A percentile compares a stretch with the other conserved stretches of the same genome.
Conservation (phyloP, 164 flowering plant species). For the Magnolia kwangsiensis region DNA sequence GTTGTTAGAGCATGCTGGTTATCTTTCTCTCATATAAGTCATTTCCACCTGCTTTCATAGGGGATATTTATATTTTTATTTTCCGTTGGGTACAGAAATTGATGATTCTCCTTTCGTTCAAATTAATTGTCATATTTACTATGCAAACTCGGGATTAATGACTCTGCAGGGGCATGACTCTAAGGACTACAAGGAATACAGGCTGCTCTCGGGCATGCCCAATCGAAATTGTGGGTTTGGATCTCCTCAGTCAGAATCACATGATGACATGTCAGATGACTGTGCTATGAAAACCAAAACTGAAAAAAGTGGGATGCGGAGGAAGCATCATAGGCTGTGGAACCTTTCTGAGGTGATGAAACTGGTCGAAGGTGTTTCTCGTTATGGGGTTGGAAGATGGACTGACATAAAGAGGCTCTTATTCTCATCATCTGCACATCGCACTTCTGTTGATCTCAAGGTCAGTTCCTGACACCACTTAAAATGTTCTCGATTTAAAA, state of each 20-base stretch:
- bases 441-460: constrained; percentile 74
- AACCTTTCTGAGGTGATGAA: constrained; percentile 55
- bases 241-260: constrained; percentile 24
- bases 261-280: constrained; percentile 33
- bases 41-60: too few relatives aligned
- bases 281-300: constrained; percentile 16
- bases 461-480: constrained; percentile 24
- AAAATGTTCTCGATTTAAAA: not conserved
- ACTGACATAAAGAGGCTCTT: constrained; percentile 51
- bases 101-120: not conserved
- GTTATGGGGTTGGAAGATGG: constrained; percentile 76
- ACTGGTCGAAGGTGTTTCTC: constrained; percentile 65
- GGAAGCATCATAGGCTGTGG: constrained; percentile 57
- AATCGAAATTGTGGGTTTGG: constrained; percentile 16
- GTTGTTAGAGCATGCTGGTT: too few relatives aligned
- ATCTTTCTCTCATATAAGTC: too few relatives aligned
- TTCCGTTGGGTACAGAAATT: not conserved
- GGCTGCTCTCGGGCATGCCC: constrained; percentile 9
- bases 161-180: constrained; percentile 29
- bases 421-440: constrained; percentile 53
- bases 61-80: too few relatives aligned
- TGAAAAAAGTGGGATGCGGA: constrained; percentile 22
- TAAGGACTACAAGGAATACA: constrained; percentile 27
- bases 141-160: not conserved
- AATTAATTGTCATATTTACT: not conserved